Evolutionary conservation across 352 stramenopile genomes (phyloP).

Genomic region (Pythium brassicae): DNA sequence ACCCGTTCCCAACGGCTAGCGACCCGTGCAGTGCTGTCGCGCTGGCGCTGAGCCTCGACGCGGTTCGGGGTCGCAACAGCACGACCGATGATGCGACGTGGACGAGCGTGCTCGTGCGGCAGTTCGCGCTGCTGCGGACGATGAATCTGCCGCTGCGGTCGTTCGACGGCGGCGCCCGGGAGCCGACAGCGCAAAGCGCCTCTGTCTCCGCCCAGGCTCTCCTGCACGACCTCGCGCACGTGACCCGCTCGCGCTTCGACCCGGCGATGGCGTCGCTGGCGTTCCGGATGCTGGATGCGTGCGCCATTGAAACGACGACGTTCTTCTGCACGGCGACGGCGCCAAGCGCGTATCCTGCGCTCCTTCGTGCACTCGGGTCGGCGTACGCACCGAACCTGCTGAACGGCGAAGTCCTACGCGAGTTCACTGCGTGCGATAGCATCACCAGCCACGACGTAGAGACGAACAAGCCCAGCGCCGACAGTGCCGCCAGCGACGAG

Average conservation of each 20-base stretch:
- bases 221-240: background rate
- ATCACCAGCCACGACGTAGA: constrained; percentile 8
- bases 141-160: constrained; percentile 24
- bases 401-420: constrained; percentile 2
- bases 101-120: constrained; percentile 17
- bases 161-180: background rate
- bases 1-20: too few relatives aligned
- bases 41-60: too few relatives aligned
- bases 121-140: constrained; percentile 30
- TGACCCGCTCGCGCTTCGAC: background rate
- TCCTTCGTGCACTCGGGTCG: constrained; percentile 24
- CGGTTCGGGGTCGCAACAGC: too few relatives aligned
- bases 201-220: background rate
- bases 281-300: constrained; percentile 14
- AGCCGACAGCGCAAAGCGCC: background rate
- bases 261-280: constrained; percentile 4
- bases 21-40: too few relatives aligned
- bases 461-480: background rate
- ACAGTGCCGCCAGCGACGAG: background rate
- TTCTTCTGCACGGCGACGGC: constrained; percentile 24
- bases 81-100: too few relatives aligned
- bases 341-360: constrained; percentile 5
- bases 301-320: constrained; percentile 24
- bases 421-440: constrained; percentile 9
- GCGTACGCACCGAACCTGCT: constrained; percentile 27